Conservation (phyloP, 305 asterid species). For the Fraxinus xanthoxyloides region DNA sequence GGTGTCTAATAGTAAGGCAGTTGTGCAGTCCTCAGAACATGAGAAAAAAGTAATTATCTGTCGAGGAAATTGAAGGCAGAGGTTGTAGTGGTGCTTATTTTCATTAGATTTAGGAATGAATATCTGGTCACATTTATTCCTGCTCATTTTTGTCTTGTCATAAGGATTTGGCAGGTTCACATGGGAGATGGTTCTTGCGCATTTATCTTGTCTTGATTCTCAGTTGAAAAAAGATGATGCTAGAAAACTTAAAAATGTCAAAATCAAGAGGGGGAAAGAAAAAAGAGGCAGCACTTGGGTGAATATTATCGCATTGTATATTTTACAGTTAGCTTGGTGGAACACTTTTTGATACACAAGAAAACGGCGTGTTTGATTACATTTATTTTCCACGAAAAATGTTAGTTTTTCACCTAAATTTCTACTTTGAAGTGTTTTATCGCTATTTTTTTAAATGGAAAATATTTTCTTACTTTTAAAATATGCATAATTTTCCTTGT, state of each 20-base stretch:
- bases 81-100: slow-evolving; percentile 5
- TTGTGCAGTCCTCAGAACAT: slow-evolving; percentile 21
- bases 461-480: too few species aligned
- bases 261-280: neutral
- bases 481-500: too few species aligned
- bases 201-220: slow-evolving; percentile 6
- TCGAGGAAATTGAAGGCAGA: neutral
- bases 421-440: too few species aligned
- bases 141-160: slow-evolving; percentile 1
- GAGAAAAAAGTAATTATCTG: neutral
- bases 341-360: neutral
- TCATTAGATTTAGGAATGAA: neutral
- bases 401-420: too few species aligned
- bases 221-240: neutral
- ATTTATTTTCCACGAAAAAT: too few species aligned
- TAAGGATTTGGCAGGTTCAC: slow-evolving; percentile 21
- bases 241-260: neutral
- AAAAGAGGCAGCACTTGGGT: neutral
- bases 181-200: slow-evolving; percentile 25
- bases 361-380: too few species aligned
- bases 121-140: slow-evolving; percentile 15
- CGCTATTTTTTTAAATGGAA: too few species aligned
- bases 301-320: neutral
- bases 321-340: neutral
- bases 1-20: neutral